Conservation (phyloP, 2,329 filamentous ascomycete species). For the Alternaria atra region DNA sequence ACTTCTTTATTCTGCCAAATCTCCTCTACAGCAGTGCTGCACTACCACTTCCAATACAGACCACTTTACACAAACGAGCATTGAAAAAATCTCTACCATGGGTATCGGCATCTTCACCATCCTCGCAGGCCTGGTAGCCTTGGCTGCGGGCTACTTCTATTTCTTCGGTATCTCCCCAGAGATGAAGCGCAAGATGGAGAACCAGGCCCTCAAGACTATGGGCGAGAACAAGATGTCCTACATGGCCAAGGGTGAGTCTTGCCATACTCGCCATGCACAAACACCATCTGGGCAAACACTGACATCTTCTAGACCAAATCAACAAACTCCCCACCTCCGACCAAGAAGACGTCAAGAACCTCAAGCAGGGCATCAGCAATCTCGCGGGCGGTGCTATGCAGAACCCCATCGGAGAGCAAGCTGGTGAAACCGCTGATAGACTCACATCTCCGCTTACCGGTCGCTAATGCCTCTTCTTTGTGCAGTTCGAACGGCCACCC, state of each 20-base stretch:
- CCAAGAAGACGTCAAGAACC: conserved; percentile 48
- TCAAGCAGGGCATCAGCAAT: conserved; percentile 50
- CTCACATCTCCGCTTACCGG: conserved; percentile 50
- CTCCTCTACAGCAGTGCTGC: conserved; percentile 7
- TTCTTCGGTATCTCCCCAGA: conserved; percentile 60
- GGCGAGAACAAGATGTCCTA: conserved; percentile 61
- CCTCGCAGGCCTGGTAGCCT: conserved; percentile 40
- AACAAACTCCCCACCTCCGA: conserved; percentile 51
- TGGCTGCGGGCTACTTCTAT: conserved; percentile 54
- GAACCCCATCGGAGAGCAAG: conserved; percentile 49
- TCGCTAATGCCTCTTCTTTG: conserved; percentile 40
- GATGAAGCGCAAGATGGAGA: conserved; percentile 58
- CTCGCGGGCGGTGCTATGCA: conserved; percentile 45
- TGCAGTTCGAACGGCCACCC: conserved; percentile 36
- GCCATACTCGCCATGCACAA: background rate
- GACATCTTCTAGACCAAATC: conserved; percentile 46
- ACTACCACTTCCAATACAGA: conserved; percentile 7
- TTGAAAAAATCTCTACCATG: conserved; percentile 27
- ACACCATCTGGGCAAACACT: background rate
- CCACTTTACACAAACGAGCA: conserved; percentile 2
- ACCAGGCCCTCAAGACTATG: conserved; percentile 60
- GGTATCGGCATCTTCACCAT: conserved; percentile 42
- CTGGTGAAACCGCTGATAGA: conserved; percentile 49
- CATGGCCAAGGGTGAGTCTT: conserved; percentile 47
- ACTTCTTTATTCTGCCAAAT: conserved; percentile 9